Evolutionary conservation across 2,329 filamentous ascomycete genomes (phyloP), one percentile per base, ranked within the genome.

Genomic region (Colletotrichum shisoi): DNA sequence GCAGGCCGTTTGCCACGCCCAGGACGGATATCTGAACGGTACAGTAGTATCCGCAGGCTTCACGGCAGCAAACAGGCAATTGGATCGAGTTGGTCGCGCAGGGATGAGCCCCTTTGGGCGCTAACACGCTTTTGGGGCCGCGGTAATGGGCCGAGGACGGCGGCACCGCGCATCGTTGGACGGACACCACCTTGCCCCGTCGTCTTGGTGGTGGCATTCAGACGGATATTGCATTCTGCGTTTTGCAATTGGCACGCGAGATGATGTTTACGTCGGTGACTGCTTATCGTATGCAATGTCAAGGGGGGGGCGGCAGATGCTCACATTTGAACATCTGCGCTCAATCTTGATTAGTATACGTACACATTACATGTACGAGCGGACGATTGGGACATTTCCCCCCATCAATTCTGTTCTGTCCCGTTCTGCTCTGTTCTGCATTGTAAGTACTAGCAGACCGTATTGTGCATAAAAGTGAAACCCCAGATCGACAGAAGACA

Each of bases 31-130:
- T 49, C 44, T 15, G 15, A 42, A 11, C 19, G 24, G 15, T 42
- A 45, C 31, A 8, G 27, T 37, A 62, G 58, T 21, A 52, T 48
- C 51, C 57, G 45, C 12, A 31, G 24, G 21, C 15, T 56, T 21
- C 13, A 13, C n/a, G 40, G 19, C 49, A 54, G 54, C 34, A 56
- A 64, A 49, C 61, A 64, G 48, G 64, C 64, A 67, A 64, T 67
- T 67, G 61, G 61, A 63, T 64, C 37, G 49, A 52, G 54, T 49
- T 24, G 61, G 31, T 9, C 53, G 21, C 42, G 48, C 61, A 67
- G 64, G 64, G 44, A 56, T 67, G 49, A 34, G 12, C 40, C 64
- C 61, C 61, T 27, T 56, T 64, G 64, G 54, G 61, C 61, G 64
- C 64, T 64, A 67, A 67, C 34, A 56, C 27, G 54, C 61, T 45